phyloP scores from a whole-genome alignment of 2,329 filamentous ascomycete genomes.

The Neurospora sp. region DNA sequence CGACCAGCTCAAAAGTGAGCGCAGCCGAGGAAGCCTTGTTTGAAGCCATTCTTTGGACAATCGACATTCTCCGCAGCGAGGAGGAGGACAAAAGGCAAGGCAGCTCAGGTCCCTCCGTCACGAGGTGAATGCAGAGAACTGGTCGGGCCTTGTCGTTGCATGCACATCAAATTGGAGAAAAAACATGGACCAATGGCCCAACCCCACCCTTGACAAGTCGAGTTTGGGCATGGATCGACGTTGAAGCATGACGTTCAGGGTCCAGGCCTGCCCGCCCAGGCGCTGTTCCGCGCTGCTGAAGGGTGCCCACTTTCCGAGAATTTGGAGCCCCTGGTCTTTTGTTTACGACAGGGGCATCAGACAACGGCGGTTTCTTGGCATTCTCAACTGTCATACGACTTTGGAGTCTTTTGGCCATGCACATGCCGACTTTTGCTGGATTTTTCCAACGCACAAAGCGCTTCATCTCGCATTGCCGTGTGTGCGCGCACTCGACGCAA shows the following conservation, averaged over 20 bases:
- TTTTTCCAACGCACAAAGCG: neutral
- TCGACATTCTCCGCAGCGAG: constrained; percentile 18
- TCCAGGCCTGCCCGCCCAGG: neutral
- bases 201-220: neutral
- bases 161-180: neutral
- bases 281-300: too few relatives aligned
- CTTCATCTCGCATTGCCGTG: neutral
- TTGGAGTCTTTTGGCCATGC: neutral
- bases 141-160: neutral
- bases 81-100: neutral
- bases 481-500: neutral
- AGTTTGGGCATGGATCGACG: neutral
- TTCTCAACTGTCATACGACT: neutral
- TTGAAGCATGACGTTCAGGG: neutral
- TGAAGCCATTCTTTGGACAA: constrained; percentile 35
- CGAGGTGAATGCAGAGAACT: neutral
- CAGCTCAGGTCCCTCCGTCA: neutral
- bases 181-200: neutral
- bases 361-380: neutral
- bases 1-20: constrained; percentile 68
- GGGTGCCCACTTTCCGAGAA: neutral
- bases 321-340: neutral
- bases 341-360: neutral
- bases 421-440: neutral
- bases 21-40: constrained; percentile 48